Percentiles rank a stretch among this genome's conserved stretches.
These are phyloP conservation scores for Psilocybe cyanescens DNA, from an alignment of 768 basidiomycete genomes.

Conservation along the genomic window DNA sequence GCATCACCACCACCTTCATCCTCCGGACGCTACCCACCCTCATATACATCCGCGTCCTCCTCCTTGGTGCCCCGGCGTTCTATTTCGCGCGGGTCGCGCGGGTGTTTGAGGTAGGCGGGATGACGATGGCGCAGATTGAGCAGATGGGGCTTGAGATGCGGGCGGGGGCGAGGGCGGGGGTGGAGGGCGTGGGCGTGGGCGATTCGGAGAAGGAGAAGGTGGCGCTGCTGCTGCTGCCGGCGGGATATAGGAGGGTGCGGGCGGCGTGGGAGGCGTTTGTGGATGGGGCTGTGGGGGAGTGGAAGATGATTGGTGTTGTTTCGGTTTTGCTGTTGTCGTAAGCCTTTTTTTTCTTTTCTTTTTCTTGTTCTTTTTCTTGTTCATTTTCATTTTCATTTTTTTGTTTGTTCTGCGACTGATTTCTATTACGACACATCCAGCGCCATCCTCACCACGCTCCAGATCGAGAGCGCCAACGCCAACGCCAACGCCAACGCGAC, in stretches of 20 bases:
- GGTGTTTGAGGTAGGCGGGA: slow-evolving; percentile 65
- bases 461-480: slow-evolving; percentile 19
- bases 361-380: neutral
- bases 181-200: slow-evolving; percentile 5
- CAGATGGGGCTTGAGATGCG: slow-evolving; percentile 38
- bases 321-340: slow-evolving; percentile 30
- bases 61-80: slow-evolving; percentile 62
- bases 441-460: slow-evolving; percentile 33
- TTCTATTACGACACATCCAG: slow-evolving; percentile 14
- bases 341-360: neutral
- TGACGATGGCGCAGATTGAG: slow-evolving; percentile 60
- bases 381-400: neutral
- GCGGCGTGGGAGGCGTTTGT: slow-evolving; percentile 31
- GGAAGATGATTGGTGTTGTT: slow-evolving; percentile 33
- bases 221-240: slow-evolving; percentile 3
- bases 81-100: slow-evolving; percentile 70
- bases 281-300: slow-evolving; percentile 31
- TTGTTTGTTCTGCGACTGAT: too few species aligned
- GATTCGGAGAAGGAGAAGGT: neutral
- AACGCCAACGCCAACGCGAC: slow-evolving; percentile 16
- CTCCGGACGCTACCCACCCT: too few species aligned
- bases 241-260: slow-evolving; percentile 22
- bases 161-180: neutral
- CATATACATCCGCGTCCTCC: slow-evolving; percentile 33
- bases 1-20: too few species aligned